Evolutionary conservation across 108 stramenopile genomes (phyloP).

Genomic region (Thalassiosira profunda): DNA sequence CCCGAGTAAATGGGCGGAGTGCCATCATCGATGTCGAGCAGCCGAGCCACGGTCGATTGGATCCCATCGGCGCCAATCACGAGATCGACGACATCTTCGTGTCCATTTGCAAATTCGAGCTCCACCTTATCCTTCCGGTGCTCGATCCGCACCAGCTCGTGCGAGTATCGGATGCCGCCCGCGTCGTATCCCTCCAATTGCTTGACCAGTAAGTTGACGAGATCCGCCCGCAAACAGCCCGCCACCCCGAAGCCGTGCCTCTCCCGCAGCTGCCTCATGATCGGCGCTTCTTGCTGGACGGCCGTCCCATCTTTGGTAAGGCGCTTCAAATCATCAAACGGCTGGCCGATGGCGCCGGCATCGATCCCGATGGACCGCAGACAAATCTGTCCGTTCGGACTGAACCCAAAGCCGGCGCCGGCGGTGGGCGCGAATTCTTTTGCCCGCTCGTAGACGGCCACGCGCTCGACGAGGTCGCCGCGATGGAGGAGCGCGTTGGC

Average conservation of each 20-base stretch:
- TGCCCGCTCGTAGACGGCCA: constrained; percentile 25
- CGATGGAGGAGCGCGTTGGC: constrained; percentile 20
- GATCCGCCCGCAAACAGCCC: constrained; percentile 23
- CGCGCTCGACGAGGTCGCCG: background rate
- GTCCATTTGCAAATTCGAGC: constrained; percentile 11
- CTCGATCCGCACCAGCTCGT: constrained; percentile 6
- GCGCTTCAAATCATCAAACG: constrained; percentile 19
- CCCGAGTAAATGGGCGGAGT: constrained; percentile 25
- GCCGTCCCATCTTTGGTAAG: constrained; percentile 1
- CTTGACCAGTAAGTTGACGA: constrained; percentile 14
- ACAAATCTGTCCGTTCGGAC: constrained; percentile 38
- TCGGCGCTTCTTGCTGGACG: background rate
- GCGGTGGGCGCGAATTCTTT: constrained; percentile 13
- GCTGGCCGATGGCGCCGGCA: background rate
- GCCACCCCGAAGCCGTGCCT: constrained; percentile 23
- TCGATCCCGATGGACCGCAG: constrained; percentile 33
- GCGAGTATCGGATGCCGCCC: constrained; percentile 13
- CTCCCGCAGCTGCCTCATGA: constrained; percentile 4
- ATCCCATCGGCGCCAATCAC: constrained; percentile 36
- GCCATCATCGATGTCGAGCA: constrained; percentile 15
- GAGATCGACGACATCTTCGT: constrained; percentile 19
- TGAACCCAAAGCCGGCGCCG: constrained; percentile 33
- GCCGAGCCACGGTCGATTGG: constrained; percentile 11
- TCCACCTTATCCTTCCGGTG: constrained; percentile 8
- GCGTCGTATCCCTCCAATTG: background rate